Evolutionary conservation across 768 basidiomycete genomes (phyloP).

Genomic region (Paxillus involutus): DNA sequence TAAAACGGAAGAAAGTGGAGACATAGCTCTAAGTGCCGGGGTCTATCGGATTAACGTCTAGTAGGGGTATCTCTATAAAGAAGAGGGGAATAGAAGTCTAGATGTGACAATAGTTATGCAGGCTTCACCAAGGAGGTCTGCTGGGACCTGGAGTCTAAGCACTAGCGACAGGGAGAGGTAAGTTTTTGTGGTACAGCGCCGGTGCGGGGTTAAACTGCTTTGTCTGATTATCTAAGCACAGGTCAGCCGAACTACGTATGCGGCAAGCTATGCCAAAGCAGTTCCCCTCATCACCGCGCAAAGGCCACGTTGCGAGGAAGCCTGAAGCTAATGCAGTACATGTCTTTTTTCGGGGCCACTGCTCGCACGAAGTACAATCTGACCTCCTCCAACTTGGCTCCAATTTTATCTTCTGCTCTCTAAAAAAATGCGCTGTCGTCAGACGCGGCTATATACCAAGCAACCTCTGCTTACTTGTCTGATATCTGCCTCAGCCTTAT

Average conservation of each 20-base stretch:
- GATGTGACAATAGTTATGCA: slow-evolving; percentile 13
- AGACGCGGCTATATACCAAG: background rate
- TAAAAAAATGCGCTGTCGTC: slow-evolving; percentile 34
- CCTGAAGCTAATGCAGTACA: slow-evolving; percentile 95
- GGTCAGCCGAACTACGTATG: background rate
- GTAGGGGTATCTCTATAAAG: slow-evolving; percentile 35
- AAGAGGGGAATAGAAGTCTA: slow-evolving; percentile 14
- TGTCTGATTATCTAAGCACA: slow-evolving; percentile 29
- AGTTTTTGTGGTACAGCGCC: slow-evolving; percentile 8
- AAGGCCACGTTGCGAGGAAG: slow-evolving; percentile 51
- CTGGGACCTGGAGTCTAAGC: slow-evolving; percentile 7
- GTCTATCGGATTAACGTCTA: slow-evolving; percentile 30
- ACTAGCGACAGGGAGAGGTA: background rate
- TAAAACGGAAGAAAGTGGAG: slow-evolving; percentile 40
- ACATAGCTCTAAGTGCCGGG: slow-evolving; percentile 30
- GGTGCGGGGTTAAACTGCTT: slow-evolving; percentile 34
- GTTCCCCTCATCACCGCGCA: slow-evolving; percentile 10
- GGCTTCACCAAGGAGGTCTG: slow-evolving; percentile 11
- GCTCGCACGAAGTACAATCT: slow-evolving; percentile 79
- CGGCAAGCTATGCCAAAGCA: background rate
- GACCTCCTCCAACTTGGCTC: slow-evolving; percentile 49
- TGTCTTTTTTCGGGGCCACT: slow-evolving; percentile 94
- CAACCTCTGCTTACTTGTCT: slow-evolving; percentile 55
- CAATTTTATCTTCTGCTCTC: slow-evolving; percentile 73
- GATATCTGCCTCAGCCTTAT: slow-evolving; percentile 75